phyloP scores from a whole-genome alignment of 2,329 filamentous ascomycete species.

The Penicillium concentricum region DNA sequence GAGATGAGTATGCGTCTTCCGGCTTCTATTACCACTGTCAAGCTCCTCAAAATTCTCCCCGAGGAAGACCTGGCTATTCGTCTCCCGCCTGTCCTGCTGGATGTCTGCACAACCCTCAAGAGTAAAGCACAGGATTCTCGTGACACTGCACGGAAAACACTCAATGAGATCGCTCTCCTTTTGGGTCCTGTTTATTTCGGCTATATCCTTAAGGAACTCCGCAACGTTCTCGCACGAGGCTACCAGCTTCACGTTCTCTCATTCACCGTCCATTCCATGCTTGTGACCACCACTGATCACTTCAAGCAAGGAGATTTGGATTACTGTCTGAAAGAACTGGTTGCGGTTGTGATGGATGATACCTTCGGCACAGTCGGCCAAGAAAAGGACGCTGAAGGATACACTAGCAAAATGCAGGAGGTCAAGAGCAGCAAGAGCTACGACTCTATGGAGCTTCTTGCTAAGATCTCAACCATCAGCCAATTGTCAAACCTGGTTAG shows the following conservation, averaged over 20 bases:
- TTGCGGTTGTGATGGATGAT: slow-evolving; percentile 91
- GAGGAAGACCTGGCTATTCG: slow-evolving; percentile 68
- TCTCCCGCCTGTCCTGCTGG: slow-evolving; percentile 80
- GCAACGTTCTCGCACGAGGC: slow-evolving; percentile 76
- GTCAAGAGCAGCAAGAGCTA: slow-evolving; percentile 98
- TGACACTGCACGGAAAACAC: slow-evolving; percentile 85
- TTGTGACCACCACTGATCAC: slow-evolving; percentile 70
- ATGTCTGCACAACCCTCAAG: slow-evolving; percentile 88
- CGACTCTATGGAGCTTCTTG: slow-evolving; percentile 92
- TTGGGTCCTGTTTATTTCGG: slow-evolving; percentile 81
- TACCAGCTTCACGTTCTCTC: slow-evolving; percentile 95
- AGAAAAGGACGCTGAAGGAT: slow-evolving; percentile 96
- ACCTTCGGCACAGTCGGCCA: slow-evolving; percentile 90
- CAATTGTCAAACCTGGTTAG: slow-evolving; percentile 72
- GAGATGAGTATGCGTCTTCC: slow-evolving; percentile 91
- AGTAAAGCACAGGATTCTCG: slow-evolving; percentile 85
- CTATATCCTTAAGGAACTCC: slow-evolving; percentile 89
- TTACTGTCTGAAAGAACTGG: slow-evolving; percentile 76
- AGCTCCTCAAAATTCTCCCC: slow-evolving; percentile 79
- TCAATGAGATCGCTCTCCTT: slow-evolving; percentile 77
- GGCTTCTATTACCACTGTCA: slow-evolving; percentile 83
- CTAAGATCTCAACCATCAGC: slow-evolving; percentile 74
- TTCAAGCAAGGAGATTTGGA: slow-evolving; percentile 82
- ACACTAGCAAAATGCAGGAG: slow-evolving; percentile 93
- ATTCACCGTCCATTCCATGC: slow-evolving; percentile 88